Evolutionary conservation across 2,329 filamentous ascomycete species (phyloP), one percentile per base, ranked within the genome.

Genomic region (Bipolaris bicolor): DNA sequence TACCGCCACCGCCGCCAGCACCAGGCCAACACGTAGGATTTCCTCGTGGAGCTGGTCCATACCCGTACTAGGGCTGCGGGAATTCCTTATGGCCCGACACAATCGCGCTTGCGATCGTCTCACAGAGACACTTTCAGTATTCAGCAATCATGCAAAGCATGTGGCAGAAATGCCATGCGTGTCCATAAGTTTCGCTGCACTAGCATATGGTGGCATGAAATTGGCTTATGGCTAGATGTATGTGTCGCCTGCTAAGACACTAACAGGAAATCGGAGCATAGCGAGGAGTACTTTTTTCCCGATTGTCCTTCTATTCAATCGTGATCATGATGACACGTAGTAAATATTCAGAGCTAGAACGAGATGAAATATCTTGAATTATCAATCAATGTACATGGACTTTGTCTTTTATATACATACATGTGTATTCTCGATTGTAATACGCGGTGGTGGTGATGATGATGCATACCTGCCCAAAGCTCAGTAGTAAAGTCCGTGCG

Each of bases 11-110:
- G 16, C 75, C 75, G 26, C 40, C 34, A 36, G 13, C 40, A 26
- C 75, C 75, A 1, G 62, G 72, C 15, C 70, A 72, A 36, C 63
- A 69, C 46, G 68, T 66, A 16, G 66, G 65, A 5, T 73, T 67
- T 47, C 62, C 64, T 33, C 61, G 64, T 11, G 70, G 68, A 22
- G 67, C 71, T 16, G 66, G 57, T 3, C 61, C 65, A 20, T 73
- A 69, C 52, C 52, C 50, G n/a, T 65, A 61, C 26, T 67, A 39
- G 58, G 43, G 3, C 5, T 33, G 22, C 16, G 39, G 9, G 24
- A 15, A 20, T n/a, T 47, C 13, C n/a, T 13, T 33, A 7, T 15
- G 15, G 10, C 15, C 15, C 36, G 26, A 50, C n/a, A 26, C 10
- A 18, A 26, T 43, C 40, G 22, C 40, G 13, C 40, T n/a, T 26